Conservation (phyloP, 2,329 filamentous ascomycete genomes). For the Pochonia chlamydosporia region DNA sequence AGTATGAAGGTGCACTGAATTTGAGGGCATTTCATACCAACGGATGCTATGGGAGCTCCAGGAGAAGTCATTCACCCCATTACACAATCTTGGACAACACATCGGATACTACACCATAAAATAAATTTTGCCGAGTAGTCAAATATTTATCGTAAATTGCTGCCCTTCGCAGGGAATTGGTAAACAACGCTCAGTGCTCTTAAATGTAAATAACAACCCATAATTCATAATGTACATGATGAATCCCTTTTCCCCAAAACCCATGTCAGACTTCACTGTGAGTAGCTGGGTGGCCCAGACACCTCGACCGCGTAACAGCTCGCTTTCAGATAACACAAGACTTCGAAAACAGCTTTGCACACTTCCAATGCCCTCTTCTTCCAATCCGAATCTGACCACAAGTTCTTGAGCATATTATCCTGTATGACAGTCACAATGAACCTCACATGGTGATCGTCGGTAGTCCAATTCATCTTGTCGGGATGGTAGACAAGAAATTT, state of each 20-base stretch:
- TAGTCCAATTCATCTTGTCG: constrained; percentile 28
- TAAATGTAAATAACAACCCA: neutral
- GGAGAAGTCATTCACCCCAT: no score
- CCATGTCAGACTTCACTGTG: constrained; percentile 4
- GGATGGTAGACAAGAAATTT: constrained; percentile 30
- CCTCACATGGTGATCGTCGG: constrained; percentile 31
- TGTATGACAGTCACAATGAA: constrained; percentile 30
- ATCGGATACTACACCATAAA: no score
- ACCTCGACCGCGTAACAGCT: constrained; percentile 13
- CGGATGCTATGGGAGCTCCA: no score
- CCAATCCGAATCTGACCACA: constrained; percentile 24
- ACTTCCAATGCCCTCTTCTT: constrained; percentile 25
- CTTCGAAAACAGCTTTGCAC: constrained; percentile 29
- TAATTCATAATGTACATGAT: no score
- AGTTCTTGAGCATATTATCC: constrained; percentile 26
- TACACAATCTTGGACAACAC: no score
- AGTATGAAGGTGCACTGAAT: neutral
- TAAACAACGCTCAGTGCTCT: neutral
- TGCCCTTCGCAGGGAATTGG: no score
- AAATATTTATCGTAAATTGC: no score
- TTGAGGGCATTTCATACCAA: no score
- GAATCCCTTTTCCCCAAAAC: neutral
- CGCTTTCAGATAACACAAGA: constrained; percentile 27
- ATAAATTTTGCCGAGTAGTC: no score
- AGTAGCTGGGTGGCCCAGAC: constrained; percentile 21